Conservation (phyloP, 139 green algal species). For the Volvox africanus region DNA sequence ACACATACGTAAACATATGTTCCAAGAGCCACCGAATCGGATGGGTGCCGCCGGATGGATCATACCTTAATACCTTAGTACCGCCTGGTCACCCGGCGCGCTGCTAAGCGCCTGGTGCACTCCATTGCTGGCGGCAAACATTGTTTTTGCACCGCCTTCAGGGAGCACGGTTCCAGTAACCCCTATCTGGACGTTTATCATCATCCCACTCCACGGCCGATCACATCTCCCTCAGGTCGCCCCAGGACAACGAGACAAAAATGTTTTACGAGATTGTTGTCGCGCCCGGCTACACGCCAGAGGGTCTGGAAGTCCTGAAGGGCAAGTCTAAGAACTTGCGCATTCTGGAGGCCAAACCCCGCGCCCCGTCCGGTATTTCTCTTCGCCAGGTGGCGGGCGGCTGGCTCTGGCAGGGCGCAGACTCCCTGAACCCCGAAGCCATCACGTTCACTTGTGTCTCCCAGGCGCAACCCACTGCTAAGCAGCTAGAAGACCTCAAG, state of each 20-base stretch:
- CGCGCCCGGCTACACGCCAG: constrained; percentile 93
- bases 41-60: neutral
- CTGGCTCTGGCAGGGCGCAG: constrained; percentile 91
- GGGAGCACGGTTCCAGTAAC: neutral
- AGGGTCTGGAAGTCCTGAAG: constrained; percentile 94
- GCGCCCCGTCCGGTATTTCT: constrained; percentile 71
- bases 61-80: neutral
- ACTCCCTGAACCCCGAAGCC: constrained; percentile 82
- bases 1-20: too few species aligned
- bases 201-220: neutral
- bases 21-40: too few species aligned
- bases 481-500: constrained; percentile 95
- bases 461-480: constrained; percentile 85
- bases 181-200: neutral
- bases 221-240: constrained; percentile 62
- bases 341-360: constrained; percentile 94
- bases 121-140: neutral
- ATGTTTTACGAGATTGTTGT: constrained; percentile 99
- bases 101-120: neutral
- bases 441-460: constrained; percentile 91
- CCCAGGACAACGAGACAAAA: constrained; percentile 95
- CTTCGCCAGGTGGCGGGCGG: constrained; percentile 89
- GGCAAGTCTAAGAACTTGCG: constrained; percentile 98
- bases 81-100: too few species aligned
- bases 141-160: neutral